Base-by-base conservation (phyloP, 2,329 filamentous ascomycete species). In the Stemphylium beticola region DNA sequence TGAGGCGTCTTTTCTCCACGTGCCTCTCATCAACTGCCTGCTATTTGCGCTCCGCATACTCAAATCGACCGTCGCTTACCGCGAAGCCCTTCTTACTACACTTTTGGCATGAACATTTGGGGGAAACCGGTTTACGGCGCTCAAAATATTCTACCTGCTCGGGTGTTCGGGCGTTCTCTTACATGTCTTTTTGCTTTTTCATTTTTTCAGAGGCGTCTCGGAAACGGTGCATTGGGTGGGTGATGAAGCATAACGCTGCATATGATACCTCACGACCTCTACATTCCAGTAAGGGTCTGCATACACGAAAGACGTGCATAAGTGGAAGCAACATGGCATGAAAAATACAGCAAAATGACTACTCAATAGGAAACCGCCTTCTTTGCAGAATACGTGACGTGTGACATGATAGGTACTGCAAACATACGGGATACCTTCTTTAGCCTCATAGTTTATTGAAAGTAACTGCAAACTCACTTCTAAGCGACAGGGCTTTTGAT, bases 231-330 rank as follows among this genome's bases (percentile, higher is more conserved):
- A 49, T 46, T 36, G 46, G 41, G 45, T 44, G 48, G 46, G 20
- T 31, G 32, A 11, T 4, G 9, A 29, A 29, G 44, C 42, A 42
- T 26, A 46, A 29, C 26, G 26, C 26, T 8, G 32, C 10, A 36
- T 26, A 34, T 46, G 54, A 57, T 60, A 55, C 46, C 46, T 47
- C 24, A 18, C 14, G 37, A 14, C n/a, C 12, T 36, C 44, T 36
- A 6, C 18, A 29, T 42, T 15, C 7, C 26, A 29, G 11, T 9
- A 29, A 4, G 26, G 5, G 17, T 37, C 47, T 17, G 18, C 38
- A 24, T 42, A 14, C 12, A 43, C 22, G 37, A 29, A 29, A 29
- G 26, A 9, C 26, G 7, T 29, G 8, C 9, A 11, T 29, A 11
- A 29, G 5, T 29, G 8, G 2, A 29, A 29, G 26, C 8, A 8